Evolutionary conservation across 345 rosid genomes (phyloP).

Genomic region (Rubroshorea leprosula): DNA sequence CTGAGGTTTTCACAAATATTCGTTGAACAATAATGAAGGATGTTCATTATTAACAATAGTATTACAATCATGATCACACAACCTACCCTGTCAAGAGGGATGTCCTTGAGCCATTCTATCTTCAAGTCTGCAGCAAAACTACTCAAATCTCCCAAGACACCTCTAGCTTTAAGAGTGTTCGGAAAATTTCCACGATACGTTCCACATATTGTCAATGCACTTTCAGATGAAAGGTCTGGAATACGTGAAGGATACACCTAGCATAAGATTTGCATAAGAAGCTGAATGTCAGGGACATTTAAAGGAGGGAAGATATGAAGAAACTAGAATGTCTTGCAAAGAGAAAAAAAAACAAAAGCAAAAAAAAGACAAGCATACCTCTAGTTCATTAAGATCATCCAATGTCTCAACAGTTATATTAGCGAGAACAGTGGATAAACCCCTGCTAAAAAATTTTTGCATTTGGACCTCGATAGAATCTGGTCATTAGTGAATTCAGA

Average conservation of each 20-base stretch:
- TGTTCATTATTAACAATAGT: too few relatives aligned
- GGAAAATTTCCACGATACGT: constrained; percentile 50
- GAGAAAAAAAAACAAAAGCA: constrained; percentile 4
- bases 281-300: neutral
- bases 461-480: constrained; percentile 53
- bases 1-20: too few relatives aligned
- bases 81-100: constrained; percentile 49
- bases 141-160: constrained; percentile 43
- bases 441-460: constrained; percentile 48
- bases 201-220: constrained; percentile 43
- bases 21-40: too few relatives aligned
- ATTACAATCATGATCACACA: too few relatives aligned
- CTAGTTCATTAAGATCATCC: constrained; percentile 61
- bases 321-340: neutral
- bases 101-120: constrained; percentile 31
- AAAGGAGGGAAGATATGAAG: neutral
- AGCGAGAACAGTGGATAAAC: constrained; percentile 50
- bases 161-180: constrained; percentile 30
- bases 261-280: neutral
- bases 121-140: constrained; percentile 37
- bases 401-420: constrained; percentile 50
- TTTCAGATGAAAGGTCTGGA: constrained; percentile 55
- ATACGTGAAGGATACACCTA: constrained; percentile 42
- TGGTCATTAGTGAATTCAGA: constrained; percentile 20
- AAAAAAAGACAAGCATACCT: constrained; percentile 42